Evolutionary conservation across 768 basidiomycete species (phyloP).

Genomic region (Neoboletus magnificus): DNA sequence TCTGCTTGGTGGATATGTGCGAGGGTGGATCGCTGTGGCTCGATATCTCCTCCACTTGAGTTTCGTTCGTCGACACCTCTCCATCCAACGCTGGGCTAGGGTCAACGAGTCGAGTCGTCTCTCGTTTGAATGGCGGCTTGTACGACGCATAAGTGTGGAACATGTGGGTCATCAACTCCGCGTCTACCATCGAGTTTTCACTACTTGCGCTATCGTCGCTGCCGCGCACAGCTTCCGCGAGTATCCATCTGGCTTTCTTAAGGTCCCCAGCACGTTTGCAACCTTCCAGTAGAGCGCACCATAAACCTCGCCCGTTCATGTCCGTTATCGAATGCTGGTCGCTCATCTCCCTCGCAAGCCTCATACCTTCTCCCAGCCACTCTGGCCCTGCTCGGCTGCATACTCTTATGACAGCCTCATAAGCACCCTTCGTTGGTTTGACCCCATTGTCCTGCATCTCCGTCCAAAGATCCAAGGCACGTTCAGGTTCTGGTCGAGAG

Average conservation of each 20-base stretch:
- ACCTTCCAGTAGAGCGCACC: conserved; percentile 84
- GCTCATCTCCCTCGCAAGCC: conserved; percentile 84
- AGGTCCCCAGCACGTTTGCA: conserved; percentile 87
- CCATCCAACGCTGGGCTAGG: neutral
- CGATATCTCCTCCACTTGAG: neutral
- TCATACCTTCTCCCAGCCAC: conserved; percentile 79
- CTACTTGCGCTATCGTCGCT: conserved; percentile 15
- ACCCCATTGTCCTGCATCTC: conserved; percentile 84
- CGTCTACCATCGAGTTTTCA: conserved; percentile 44
- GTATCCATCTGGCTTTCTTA: conserved; percentile 79
- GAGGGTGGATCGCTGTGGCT: neutral
- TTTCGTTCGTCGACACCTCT: conserved; percentile 5
- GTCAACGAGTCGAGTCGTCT: conserved; percentile 43
- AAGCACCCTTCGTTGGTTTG: conserved; percentile 63
- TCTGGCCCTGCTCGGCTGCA: conserved; percentile 66
- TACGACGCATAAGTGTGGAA: conserved; percentile 89
- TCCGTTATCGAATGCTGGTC: conserved; percentile 50
- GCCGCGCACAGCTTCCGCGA: conserved; percentile 65
- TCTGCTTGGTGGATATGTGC: conserved; percentile 2
- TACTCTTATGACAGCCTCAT: conserved; percentile 79
- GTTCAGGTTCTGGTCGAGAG: conserved; percentile 73
- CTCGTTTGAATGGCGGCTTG: conserved; percentile 61
- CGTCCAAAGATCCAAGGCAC: conserved; percentile 87
- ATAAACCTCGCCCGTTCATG: conserved; percentile 53
- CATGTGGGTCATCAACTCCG: conserved; percentile 74